A percentile compares a stretch with the other conserved stretches of the same genome.
These are phyloP conservation scores for Apiospora arundinis DNA, from an alignment of 2,329 filamentous ascomycete species.

Conservation along the genomic window DNA sequence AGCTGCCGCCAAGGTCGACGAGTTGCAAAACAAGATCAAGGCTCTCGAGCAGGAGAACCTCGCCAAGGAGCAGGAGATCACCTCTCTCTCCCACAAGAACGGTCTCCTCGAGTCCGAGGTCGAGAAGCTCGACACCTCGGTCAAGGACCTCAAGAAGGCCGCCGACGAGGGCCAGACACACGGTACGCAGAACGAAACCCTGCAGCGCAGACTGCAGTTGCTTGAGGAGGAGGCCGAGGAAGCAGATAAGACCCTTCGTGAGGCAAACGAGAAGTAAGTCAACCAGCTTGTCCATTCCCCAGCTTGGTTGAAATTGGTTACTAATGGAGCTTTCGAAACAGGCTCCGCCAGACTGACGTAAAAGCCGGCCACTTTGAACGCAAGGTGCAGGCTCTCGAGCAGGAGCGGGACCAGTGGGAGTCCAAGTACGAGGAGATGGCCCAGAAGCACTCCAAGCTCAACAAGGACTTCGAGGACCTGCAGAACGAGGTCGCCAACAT, in stretches of 20 bases:
- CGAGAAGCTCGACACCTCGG: constrained; percentile 84
- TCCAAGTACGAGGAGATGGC: constrained; percentile 97
- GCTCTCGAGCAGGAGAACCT: constrained; percentile 92
- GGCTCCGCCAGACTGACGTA: constrained; percentile 98
- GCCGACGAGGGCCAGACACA: constrained; percentile 83
- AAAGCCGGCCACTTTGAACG: constrained; percentile 99
- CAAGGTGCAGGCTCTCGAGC: constrained; percentile 96
- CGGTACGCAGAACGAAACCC: constrained; percentile 87
- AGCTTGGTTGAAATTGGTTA: constrained; percentile 2
- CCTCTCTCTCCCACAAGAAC: constrained; percentile 95
- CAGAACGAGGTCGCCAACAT: constrained; percentile 93
- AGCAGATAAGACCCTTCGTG: constrained; percentile 93
- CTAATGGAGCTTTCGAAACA: constrained; percentile 47
- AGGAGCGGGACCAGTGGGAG: constrained; percentile 93
- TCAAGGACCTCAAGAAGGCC: constrained; percentile 87
- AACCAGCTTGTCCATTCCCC: constrained; percentile 20
- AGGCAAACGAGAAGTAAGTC: constrained; percentile 97
- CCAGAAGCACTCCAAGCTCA: constrained; percentile 81
- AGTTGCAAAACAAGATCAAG: constrained; percentile 88
- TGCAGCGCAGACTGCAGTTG: constrained; percentile 91
- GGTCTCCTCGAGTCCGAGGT: constrained; percentile 86
- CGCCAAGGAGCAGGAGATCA: constrained; percentile 97
- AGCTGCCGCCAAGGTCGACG: constrained; percentile 79
- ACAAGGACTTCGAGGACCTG: constrained; percentile 93
- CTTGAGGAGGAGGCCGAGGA: constrained; percentile 98